A percentile compares a stretch with the other conserved stretches of the same genome.
phyloP scores from a whole-genome alignment of 2,329 filamentous ascomycete genomes.

The Ophiostoma himal-ulmi region DNA sequence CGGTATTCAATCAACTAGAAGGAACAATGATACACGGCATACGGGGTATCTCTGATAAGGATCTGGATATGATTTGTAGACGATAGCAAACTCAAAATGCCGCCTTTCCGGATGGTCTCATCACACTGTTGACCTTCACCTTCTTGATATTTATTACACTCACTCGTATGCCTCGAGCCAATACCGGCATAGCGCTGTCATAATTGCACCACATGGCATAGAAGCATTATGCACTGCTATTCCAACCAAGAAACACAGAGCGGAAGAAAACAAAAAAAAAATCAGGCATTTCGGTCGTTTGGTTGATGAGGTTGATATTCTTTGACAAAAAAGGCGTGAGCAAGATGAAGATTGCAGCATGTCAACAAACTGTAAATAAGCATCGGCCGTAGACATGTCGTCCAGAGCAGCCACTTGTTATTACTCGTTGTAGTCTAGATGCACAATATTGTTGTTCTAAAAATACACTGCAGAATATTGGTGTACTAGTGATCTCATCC shows the following conservation, averaged over 20 bases:
- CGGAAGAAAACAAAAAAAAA: background rate
- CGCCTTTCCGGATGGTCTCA: background rate
- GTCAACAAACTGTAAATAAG: background rate
- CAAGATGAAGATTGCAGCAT: background rate
- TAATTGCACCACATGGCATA: background rate
- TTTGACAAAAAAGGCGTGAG: background rate
- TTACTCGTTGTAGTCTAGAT: background rate
- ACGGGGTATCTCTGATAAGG: background rate
- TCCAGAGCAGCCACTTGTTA: background rate
- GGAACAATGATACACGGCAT: background rate
- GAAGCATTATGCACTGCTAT: background rate
- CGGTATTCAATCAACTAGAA: background rate
- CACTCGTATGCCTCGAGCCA: background rate
- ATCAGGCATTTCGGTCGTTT: background rate
- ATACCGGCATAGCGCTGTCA: constrained; percentile 1
- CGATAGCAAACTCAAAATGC: background rate
- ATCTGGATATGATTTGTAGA: background rate
- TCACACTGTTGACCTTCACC: background rate
- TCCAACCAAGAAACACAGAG: background rate
- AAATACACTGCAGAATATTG: constrained; percentile 9
- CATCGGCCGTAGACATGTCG: background rate
- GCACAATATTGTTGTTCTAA: background rate
- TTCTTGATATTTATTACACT: background rate
- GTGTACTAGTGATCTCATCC: background rate
- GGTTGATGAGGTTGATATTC: no score